Evolutionary conservation across 2,329 filamentous ascomycete species (phyloP), one percentile per base, ranked within the genome.

Genomic region (Amauroascus verrucosus): DNA sequence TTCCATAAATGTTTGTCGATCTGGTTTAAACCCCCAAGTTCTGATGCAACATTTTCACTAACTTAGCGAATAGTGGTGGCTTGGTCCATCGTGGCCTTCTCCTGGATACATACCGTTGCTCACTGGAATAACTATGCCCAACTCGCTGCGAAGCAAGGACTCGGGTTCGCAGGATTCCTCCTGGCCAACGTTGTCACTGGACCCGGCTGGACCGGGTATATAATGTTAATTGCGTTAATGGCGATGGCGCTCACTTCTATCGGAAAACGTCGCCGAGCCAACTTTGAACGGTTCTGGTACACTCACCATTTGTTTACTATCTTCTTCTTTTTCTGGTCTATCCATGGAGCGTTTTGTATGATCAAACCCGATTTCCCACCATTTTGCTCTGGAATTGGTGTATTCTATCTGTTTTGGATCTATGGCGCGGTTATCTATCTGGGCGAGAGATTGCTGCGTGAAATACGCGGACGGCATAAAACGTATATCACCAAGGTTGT

Each of bases 371-470:
- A 93, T 66, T 80, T 85, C 58, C 84, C 84, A 5, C 86, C 87
- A 1, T 90, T 60, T 48, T 64, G 87, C 70, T 76, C 80, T 53
- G 82, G 83, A 54, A 75, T 87, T 56, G 87, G 86, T 62, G 85
- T 90, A 51, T 93, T 94, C 68, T 93, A 86, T 85, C 83, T 90
- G 72, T 93, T 86, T 73, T 93, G 86, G 86, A 84, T 88, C 78
- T 88, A 87, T 65, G 85, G 86, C 48, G 88, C 86, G 57, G 86
- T 87, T 65, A 75, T 84, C 55, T 94, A 93, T 66, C 77, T 94
- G 33, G 78, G 80, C n/a, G 88, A 94, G 72, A 78, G 86, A 57
- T 75, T 90, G 54, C 82, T 86, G 18, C 82, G 87, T 57, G 88
- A 93, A 70, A 73, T 91, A 38, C 83, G 87, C 51, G 87, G 87